Evolutionary conservation across 208 protist genomes (phyloP).

Genomic region (Trypanosoma brucei): DNA sequence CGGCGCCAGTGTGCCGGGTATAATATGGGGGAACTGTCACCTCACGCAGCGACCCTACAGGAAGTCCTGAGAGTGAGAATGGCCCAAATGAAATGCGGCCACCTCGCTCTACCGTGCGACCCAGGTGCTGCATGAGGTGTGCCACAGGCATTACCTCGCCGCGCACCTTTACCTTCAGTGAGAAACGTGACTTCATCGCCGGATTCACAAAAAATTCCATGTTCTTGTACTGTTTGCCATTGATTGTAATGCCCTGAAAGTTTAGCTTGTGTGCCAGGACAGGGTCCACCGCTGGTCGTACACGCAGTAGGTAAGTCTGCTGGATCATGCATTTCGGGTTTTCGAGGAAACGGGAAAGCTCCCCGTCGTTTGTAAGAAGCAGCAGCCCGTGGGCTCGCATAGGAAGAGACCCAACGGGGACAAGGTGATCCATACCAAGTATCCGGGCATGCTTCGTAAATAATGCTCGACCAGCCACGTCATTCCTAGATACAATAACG

Average conservation of each 20-base stretch:
- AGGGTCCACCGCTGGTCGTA: conserved; percentile 79
- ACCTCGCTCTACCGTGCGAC: conserved; percentile 67
- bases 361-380: conserved; percentile 87
- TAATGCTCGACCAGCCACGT: conserved; percentile 62
- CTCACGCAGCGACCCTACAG: conserved; percentile 81
- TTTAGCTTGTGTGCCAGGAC: conserved; percentile 84
- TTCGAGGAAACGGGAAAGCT: conserved; percentile 78
- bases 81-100: conserved; percentile 85
- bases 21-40: conserved; percentile 83
- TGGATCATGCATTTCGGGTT: conserved; percentile 76
- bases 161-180: conserved; percentile 79
- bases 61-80: conserved; percentile 64
- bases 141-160: conserved; percentile 67
- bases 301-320: conserved; percentile 80
- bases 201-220: conserved; percentile 83
- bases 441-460: conserved; percentile 79
- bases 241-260: conserved; percentile 76
- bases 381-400: conserved; percentile 80
- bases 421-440: conserved; percentile 83
- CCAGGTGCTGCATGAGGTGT: conserved; percentile 82
- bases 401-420: conserved; percentile 82
- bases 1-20: conserved; percentile 42
- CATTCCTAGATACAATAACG: conserved; percentile 80
- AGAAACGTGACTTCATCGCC: conserved; percentile 70
- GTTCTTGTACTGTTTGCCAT: conserved; percentile 54